Percentiles rank a stretch among this genome's conserved stretches.
phyloP scores from a whole-genome alignment of 2,329 filamentous ascomycete species.

The Verticillium isaacii region DNA sequence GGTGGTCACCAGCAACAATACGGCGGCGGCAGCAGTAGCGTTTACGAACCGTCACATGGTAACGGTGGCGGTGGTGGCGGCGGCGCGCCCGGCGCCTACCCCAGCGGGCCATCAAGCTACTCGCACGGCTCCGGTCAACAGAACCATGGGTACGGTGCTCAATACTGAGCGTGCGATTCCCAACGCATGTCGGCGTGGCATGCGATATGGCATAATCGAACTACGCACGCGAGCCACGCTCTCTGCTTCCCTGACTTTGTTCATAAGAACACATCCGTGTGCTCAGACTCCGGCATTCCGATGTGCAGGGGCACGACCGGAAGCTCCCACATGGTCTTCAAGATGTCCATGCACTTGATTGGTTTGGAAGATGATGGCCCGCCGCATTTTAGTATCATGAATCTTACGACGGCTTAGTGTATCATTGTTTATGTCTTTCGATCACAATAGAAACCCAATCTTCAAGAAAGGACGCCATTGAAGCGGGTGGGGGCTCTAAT shows the following conservation, averaged over 20 bases:
- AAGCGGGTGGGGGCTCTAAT: background rate
- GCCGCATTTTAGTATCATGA: background rate
- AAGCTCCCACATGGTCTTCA: background rate
- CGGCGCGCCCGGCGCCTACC: slow-evolving; percentile 24
- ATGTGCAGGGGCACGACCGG: background rate
- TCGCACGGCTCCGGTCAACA: slow-evolving; percentile 13
- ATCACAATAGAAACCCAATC: background rate
- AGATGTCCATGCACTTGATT: background rate
- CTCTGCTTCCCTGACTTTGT: background rate
- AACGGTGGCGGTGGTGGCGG: slow-evolving; percentile 21
- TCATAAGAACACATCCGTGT: background rate
- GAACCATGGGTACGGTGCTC: slow-evolving; percentile 9
- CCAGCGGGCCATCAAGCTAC: slow-evolving; percentile 18
- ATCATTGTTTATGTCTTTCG: background rate
- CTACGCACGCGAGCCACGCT: too few species aligned
- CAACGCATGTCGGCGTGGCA: too few species aligned
- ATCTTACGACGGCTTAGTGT: background rate
- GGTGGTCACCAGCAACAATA: slow-evolving; percentile 11
- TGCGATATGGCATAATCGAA: too few species aligned
- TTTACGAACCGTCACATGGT: slow-evolving; percentile 21
- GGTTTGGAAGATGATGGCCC: background rate
- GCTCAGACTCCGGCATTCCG: background rate
- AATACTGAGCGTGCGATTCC: slow-evolving; percentile 5
- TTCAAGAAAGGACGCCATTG: background rate
- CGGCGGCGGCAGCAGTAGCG: slow-evolving; percentile 9